These are phyloP conservation scores for Coemansia reversa DNA, from an alignment of 192 early-diverging fungal genomes.

Conservation along the genomic window DNA sequence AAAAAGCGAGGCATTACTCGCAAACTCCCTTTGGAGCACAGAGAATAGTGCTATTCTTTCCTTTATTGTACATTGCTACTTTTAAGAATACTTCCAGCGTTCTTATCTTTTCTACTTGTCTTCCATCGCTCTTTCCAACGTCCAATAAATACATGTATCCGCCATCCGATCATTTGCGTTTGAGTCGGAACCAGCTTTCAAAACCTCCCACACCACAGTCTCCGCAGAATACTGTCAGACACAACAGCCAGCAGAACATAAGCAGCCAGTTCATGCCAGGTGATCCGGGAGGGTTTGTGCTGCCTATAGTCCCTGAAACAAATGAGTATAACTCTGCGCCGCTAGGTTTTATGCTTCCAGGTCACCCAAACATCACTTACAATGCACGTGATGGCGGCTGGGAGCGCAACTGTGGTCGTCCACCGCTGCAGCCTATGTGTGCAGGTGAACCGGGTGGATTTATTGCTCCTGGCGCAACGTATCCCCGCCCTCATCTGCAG, in stretches of 20 bases:
- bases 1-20: neutral
- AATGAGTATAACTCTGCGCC: conserved; percentile 12
- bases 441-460: conserved; percentile 30
- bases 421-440: conserved; percentile 6
- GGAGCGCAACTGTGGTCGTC: neutral
- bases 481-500: conserved; percentile 13
- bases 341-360: conserved; percentile 33
- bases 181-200: conserved; percentile 9
- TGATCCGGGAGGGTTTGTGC: conserved; percentile 42
- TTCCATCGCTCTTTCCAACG: neutral
- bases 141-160: conserved; percentile 1
- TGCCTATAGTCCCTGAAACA: conserved; percentile 10
- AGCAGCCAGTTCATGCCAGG: conserved; percentile 31
- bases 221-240: neutral
- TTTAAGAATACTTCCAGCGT: neutral
- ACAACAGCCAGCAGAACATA: neutral
- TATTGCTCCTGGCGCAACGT: conserved; percentile 11
- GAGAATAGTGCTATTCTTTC: no score
- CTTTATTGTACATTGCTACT: neutral
- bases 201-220: neutral
- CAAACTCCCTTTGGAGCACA: neutral
- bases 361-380: conserved; percentile 3
- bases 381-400: neutral
- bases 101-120: neutral
- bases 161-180: conserved; percentile 5